Evolutionary conservation across 345 rosid genomes (phyloP).

Genomic region (Ailanthus altissimus): DNA sequence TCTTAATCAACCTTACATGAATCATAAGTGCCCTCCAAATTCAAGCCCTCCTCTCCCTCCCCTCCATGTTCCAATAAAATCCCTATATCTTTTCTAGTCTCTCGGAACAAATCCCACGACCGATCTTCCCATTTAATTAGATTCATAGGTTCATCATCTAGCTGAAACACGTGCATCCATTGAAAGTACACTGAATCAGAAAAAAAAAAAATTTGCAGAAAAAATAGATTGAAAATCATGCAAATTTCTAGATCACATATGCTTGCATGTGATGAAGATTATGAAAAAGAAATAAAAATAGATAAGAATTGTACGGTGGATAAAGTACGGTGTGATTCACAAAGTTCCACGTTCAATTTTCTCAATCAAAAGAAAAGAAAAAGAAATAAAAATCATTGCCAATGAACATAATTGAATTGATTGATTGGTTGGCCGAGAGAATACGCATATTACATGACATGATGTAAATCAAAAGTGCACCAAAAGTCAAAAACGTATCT

Average conservation of each 20-base stretch:
- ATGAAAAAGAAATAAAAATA: neutral
- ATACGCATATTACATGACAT: slow-evolving; percentile 18
- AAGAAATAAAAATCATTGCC: neutral
- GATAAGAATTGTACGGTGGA: slow-evolving; percentile 26
- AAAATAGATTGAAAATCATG: neutral
- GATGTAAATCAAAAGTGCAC: slow-evolving; percentile 32
- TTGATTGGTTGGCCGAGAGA: neutral
- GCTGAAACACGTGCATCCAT: neutral
- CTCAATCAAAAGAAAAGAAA: neutral
- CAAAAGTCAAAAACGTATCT: slow-evolving; percentile 51
- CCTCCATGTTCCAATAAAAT: too few species aligned
- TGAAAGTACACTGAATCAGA: neutral
- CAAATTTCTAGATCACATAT: neutral
- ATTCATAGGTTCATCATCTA: too few species aligned
- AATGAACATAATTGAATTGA: neutral
- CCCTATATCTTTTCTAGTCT: too few species aligned
- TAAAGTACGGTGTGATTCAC: slow-evolving; percentile 26
- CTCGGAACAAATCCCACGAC: too few species aligned
- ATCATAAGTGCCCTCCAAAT: neutral
- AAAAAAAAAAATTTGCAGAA: neutral
- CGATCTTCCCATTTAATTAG: too few species aligned
- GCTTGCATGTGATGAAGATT: neutral
- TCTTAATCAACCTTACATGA: too few species aligned
- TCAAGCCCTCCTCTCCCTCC: too few species aligned
- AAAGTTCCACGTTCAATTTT: slow-evolving; percentile 10